Base-by-base conservation (phyloP, 1,139 yeast genomes). In the Suhomyces bokatorum region DNA sequence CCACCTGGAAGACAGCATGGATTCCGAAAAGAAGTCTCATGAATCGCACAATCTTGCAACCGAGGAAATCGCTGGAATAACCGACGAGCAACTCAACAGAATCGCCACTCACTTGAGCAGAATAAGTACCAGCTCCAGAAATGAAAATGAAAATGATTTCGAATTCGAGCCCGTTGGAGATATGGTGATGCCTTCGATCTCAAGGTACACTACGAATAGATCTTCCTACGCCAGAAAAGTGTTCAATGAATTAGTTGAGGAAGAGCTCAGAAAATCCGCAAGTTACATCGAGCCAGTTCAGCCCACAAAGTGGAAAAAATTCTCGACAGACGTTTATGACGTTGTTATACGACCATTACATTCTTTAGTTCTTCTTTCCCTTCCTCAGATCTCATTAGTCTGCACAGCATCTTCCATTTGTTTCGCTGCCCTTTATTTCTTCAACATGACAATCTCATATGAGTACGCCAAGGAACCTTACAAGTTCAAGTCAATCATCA, bases 351-450 rank as follows among this genome's bases (percentile, higher is more conserved):
- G 80, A 61, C 68, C 93, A 66, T 26, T 64, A 63, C 67, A 83
- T 69, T 61, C 81, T 64, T 59, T 81, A 22, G 69, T 70, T 2
- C 73, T 85, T 45, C 62, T 85, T 27, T 64, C 69, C 42, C 84
- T 85, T 57, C 95, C 96, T 0, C 95, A 95, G 0, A 91, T 88
- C 13, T 63, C 77, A 0, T 64, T 87, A 36, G 81, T 89, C 7
- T 77, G 87, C 39, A 56, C 72, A 1, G 87, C 80, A 60, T 81
- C 91, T 1, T 80, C 87, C 1, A 75, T 83, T 15, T 78, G 87
- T 43, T 87, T 87, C 64, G 83, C 83, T 8, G 77, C 79, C 17
- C 67, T 87, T 22, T 88, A 87, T 62, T 81, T 85, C 52, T 78
- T 87, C 59, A 89, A 88, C 66, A 75, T 88, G 77, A 77, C 95